These are phyloP conservation scores for Pseudogymnoascus sp. DNA, from an alignment of 2,329 filamentous ascomycete species.

Conservation along the genomic window DNA sequence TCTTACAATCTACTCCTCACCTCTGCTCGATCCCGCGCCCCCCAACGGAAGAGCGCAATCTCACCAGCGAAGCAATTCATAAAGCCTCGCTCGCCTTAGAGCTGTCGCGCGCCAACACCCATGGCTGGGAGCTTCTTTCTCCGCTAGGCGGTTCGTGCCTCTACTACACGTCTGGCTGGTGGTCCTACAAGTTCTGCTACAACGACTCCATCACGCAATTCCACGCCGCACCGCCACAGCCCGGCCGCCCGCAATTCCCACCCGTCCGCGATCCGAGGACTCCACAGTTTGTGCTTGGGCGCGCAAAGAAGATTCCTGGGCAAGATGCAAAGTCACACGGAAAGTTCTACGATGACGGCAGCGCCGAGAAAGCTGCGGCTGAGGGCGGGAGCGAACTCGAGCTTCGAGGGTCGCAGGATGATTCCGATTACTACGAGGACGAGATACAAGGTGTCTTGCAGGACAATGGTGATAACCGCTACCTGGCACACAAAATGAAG, in stretches of 20 bases:
- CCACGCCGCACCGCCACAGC: constrained; percentile 56
- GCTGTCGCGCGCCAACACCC: constrained; percentile 56
- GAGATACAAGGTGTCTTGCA: constrained; percentile 42
- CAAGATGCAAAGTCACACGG: constrained; percentile 16
- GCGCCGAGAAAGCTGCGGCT: constrained; percentile 21
- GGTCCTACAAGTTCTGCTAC: constrained; percentile 71
- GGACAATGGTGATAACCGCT: constrained; percentile 58
- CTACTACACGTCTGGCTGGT: constrained; percentile 66
- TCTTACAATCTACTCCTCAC: constrained; percentile 25
- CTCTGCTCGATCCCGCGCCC: constrained; percentile 60
- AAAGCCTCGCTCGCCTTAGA: constrained; percentile 57
- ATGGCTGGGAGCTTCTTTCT: constrained; percentile 59
- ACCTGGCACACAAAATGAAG: constrained; percentile 59
- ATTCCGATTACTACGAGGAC: constrained; percentile 14
- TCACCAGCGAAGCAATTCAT: constrained; percentile 42
- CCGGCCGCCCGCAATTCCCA: constrained; percentile 53
- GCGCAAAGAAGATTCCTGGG: constrained; percentile 33
- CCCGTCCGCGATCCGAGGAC: constrained; percentile 58
- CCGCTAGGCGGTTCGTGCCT: constrained; percentile 63
- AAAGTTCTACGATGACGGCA: constrained; percentile 21
- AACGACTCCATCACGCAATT: constrained; percentile 62
- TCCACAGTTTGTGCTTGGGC: constrained; percentile 56
- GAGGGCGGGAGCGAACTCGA: constrained; percentile 18
- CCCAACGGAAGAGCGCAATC: constrained; percentile 36
- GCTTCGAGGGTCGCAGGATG: constrained; percentile 18